These are phyloP conservation scores for Prunus mira DNA, from an alignment of 306 rosid species.

Conservation along the genomic window DNA sequence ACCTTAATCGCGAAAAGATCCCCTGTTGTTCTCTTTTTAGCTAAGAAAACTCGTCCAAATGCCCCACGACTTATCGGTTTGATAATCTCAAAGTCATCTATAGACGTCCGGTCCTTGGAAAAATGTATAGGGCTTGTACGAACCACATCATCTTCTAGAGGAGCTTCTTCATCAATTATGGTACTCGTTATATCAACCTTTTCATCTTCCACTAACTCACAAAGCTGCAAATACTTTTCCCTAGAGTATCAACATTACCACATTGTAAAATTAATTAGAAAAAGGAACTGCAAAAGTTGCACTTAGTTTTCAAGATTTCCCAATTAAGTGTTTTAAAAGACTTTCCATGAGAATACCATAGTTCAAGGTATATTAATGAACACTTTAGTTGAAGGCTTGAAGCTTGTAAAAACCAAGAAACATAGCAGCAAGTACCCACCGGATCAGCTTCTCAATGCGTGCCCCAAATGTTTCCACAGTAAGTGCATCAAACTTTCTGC, in stretches of 20 bases:
- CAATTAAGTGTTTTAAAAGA: neutral
- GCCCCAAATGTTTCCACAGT: slow-evolving; percentile 93
- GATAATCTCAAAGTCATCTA: slow-evolving; percentile 93
- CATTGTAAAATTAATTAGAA: slow-evolving; percentile 14
- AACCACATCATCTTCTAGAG: slow-evolving; percentile 86
- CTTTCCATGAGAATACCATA: neutral
- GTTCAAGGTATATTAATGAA: neutral
- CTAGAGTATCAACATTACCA: slow-evolving; percentile 44
- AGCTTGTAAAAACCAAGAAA: slow-evolving; percentile 12
- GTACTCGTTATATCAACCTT: slow-evolving; percentile 75
- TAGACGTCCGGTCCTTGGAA: slow-evolving; percentile 89
- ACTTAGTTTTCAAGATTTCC: slow-evolving; percentile 20
- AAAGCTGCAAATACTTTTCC: slow-evolving; percentile 96
- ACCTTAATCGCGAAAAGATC: slow-evolving; percentile 98
- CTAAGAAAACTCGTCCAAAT: slow-evolving; percentile 98
- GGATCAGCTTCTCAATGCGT: slow-evolving; percentile 86
- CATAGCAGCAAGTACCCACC: slow-evolving; percentile 48
- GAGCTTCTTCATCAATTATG: slow-evolving; percentile 80
- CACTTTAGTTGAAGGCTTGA: neutral
- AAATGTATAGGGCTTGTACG: slow-evolving; percentile 91
- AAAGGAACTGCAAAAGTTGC: slow-evolving; percentile 12
- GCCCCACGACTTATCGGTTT: slow-evolving; percentile 99
- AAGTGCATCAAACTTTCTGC: slow-evolving; percentile 82
- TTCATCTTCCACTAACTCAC: slow-evolving; percentile 91
- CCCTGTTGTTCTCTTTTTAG: slow-evolving; percentile 96